Evolutionary conservation across 805 yeast species (phyloP).

Genomic region (Candida chilensis): DNA sequence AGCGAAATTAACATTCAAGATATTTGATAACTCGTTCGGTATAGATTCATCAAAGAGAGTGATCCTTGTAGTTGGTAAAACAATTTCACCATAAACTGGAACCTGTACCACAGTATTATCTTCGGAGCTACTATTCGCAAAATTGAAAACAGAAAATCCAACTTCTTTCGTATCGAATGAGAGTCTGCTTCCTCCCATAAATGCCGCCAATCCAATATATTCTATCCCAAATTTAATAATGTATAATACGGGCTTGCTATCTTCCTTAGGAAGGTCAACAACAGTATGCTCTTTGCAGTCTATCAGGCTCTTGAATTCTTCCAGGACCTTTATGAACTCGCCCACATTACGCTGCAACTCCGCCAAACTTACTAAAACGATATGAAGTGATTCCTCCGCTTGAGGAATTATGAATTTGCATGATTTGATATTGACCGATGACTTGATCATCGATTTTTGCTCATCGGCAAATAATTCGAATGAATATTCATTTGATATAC

Average conservation of each 20-base stretch:
- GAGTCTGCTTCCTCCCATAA: conserved; percentile 17
- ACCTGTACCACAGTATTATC: conserved; percentile 5
- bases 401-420: background rate
- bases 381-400: too few species aligned
- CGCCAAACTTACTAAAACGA: too few species aligned
- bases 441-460: too few species aligned
- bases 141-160: conserved; percentile 12
- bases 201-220: conserved; percentile 24
- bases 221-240: conserved; percentile 17
- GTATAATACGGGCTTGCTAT: too few species aligned
- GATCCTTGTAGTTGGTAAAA: conserved; percentile 30
- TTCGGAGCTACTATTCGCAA: conserved; percentile 7
- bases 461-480: too few species aligned
- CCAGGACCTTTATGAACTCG: too few species aligned
- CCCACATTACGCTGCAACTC: too few species aligned
- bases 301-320: too few species aligned
- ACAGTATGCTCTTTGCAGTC: too few species aligned
- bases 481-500: too few species aligned
- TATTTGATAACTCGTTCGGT: conserved; percentile 28
- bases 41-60: conserved; percentile 27
- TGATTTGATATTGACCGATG: too few species aligned
- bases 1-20: conserved; percentile 34
- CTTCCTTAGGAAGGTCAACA: too few species aligned
- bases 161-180: conserved; percentile 25
- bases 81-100: conserved; percentile 26